Evolutionary conservation across 805 yeast genomes (phyloP), one percentile per base, ranked within the genome.

Genomic region (Wickerhamiella domercqiae): DNA sequence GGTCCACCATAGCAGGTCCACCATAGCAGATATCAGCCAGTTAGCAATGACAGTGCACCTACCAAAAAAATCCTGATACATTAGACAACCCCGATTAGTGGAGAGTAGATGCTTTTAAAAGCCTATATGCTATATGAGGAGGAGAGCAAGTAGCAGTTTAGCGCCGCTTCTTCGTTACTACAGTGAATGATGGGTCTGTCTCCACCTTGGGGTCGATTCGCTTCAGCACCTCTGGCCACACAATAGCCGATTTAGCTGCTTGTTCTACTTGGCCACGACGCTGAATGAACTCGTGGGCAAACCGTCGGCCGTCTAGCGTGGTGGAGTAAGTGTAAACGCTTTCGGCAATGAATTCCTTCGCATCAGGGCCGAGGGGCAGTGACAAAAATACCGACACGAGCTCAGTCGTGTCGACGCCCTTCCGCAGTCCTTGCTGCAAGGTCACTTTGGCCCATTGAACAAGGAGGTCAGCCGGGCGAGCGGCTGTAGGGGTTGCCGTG

Each of bases 301-400:
- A 87, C 47, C 94, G 68, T 54, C 94, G 75, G 18, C 97, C 97
- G 56, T 90, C 95, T 79, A 87, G 75, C 1, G 86, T 78, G 2
- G 86, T 70, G 5, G 53, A 47, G 43, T 48, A 48, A 29, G 93
- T 78, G 61, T 83, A 84, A 41, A 87, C 74, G 9, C 95, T 82
- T 52, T 87, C 98, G 2, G 94, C 78, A 53, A 87, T 84, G 54
- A 87, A 80, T 55, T 77, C 94, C 35, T 68, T 65, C 0, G 93
- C 73, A 47, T 83, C 94, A 5, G 66, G 49, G 29, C 75, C 71
- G n/a, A 69, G 59, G 25, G 96, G 95, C 44, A 87, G 68, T 43
- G 83, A 75, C 44, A 86, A 62, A 49, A 90, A 68, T 53, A 90
- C 75, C 39, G 78, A 75, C 35, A 87, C 63, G 30, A 90, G 73